Evolutionary conservation across 2,329 filamentous ascomycete genomes (phyloP), one percentile per base, ranked within the genome.

Genomic region (Neonectria punicea): DNA sequence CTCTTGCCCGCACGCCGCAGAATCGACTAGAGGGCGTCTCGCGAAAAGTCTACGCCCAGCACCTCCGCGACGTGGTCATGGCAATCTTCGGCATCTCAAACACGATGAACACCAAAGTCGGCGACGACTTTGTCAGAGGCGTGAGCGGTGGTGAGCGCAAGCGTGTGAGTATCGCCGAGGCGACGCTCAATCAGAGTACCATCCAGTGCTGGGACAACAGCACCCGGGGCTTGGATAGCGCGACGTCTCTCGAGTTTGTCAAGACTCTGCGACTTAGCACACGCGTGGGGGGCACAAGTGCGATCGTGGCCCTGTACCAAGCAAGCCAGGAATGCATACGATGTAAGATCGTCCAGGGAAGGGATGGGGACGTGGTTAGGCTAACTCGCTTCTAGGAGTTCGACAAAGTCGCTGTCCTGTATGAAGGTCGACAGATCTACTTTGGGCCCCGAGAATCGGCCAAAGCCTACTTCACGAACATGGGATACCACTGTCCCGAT

Each of bases 71-170:
- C 56, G 89, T 90, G 0, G 79, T 93, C 54, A 79, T 93, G 74
- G 60, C 61, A 22, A 60, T 93, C 80, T 93, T 93, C 69, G 90
- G 90, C 7, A 93, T 94, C 63, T 84, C 83, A 10, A 91, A 93
- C 73, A 93, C 91, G 0, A 87, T 87, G 70, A 85, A 92, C 71
- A 94, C 92, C 0, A 82, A 87, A 1, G 91, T 94, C 5, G 92
- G 92, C 28, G 88, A 93, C 72, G 88, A 90, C 67, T 84, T 80
- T 71, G 85, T 90, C 5, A 86, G 91, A 53, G 92, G 92, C 76
- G 89, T 94, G 0, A 91, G 88, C 50, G 92, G 92, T 70, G 92
- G 92, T 58, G 92, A 94, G 78, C 82, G 92, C 28, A 93, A 93
- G 77, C 89, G 92, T 73, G 91, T 93, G 14, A 90, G 88, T 36